Percentiles rank a stretch among this genome's conserved stretches.
Conservation (phyloP, 2,329 filamentous ascomycete genomes). For the Escovopsis weberi region DNA sequence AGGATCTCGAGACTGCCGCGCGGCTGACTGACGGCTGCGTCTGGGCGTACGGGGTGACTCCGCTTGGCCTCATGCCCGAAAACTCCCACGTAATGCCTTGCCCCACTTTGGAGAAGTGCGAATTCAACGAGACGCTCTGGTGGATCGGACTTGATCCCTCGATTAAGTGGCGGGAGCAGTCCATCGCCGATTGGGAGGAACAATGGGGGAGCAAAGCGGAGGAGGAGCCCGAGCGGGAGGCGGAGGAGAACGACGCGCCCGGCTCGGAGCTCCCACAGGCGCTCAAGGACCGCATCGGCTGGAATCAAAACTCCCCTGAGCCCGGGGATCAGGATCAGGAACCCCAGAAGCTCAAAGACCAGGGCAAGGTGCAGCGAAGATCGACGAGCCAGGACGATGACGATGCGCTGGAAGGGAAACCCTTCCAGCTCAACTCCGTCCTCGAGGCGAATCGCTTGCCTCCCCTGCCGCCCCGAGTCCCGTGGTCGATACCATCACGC, state of each 20-base stretch:
- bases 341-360: slow-evolving; percentile 3
- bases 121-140: slow-evolving; percentile 37
- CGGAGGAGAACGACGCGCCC: slow-evolving; percentile 2
- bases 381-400: neutral
- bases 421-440: neutral
- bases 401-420: neutral
- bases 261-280: slow-evolving; percentile 16
- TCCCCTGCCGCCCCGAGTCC: neutral
- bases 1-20: slow-evolving; percentile 48
- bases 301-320: neutral
- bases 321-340: slow-evolving; percentile 3
- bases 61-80: slow-evolving; percentile 53
- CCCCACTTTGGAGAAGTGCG: slow-evolving; percentile 28
- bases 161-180: slow-evolving; percentile 25
- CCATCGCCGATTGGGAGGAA: slow-evolving; percentile 29
- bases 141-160: slow-evolving; percentile 33
- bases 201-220: slow-evolving; percentile 5
- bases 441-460: slow-evolving; percentile 5
- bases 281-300: slow-evolving; percentile 17
- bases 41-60: slow-evolving; percentile 50
- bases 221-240: slow-evolving; percentile 21
- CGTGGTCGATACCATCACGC: slow-evolving; percentile 7
- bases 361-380: neutral
- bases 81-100: slow-evolving; percentile 31
- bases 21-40: slow-evolving; percentile 54